Evolutionary conservation across 2,329 filamentous ascomycete genomes (phyloP), one percentile per base, ranked within the genome.

Genomic region (Pezicula rhizophila): DNA sequence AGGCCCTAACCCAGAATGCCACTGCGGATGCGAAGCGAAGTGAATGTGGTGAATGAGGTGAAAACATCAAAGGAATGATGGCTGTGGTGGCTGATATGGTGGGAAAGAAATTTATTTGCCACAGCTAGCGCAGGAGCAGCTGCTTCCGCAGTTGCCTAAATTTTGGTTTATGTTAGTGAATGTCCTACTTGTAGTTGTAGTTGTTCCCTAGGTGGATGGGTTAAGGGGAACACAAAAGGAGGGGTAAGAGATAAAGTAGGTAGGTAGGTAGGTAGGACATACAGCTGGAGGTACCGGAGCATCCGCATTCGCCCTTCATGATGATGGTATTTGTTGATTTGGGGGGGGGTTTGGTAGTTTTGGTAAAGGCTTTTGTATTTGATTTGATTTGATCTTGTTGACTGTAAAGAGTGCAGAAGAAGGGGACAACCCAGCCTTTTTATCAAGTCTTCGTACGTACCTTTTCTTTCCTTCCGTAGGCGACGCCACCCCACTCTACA

Each of bases 301-400:
- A 67, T 64, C 64, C 64, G 57, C 65, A 67, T 55, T 67, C 64
- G 53, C 63, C 64, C 63, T 66, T 66, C 65, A 67, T 67, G 48
- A 60, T 67, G 63, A 59, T 48, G 48, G 55, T 37, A 42, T 46
- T 48, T 15, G 15, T 14, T 25, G 34, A 14, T 14, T 8, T 46
- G 26, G 45, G 17, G 45, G 18, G 23, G 15, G 28, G n/a, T n/a
- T 37, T 23, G 4, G 3, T 23, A 4, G 23, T 23, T 23, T 46
- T 41, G 23, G 15, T 40, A 8, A 8, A 28, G n/a, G 5, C 4
- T 5, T 25, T n/a, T 12, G 40, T 15, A 28, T 8, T 23, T 42
- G 39, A 26, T 8, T 23, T 42, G 39, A 26, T 14, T 42, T 31
- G 40, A 5, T 42, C 18, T 40, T 40, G 15, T 31, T 3, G 28